Evolutionary conservation across 352 stramenopile species (phyloP), one percentile per base, ranked within the genome.

Genomic region (Globisporangium apiculatum): DNA sequence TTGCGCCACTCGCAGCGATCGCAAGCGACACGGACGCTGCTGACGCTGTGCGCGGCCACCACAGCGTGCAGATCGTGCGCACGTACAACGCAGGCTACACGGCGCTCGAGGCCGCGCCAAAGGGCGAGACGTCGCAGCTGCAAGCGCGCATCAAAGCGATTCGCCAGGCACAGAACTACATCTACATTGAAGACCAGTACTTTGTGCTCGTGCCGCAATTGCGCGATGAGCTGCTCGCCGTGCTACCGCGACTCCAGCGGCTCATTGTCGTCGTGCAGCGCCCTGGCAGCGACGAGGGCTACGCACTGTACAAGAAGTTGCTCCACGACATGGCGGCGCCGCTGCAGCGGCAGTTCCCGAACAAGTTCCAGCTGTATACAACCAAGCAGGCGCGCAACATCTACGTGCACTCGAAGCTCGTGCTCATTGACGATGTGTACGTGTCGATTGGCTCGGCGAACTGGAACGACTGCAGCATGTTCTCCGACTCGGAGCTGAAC

Each of bases 401-500:
- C 36, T 94, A 91, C 66, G 75, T 94, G 48, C 86, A 96, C 65
- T 76, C 69, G 51, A 93, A 94, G 49, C 51, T 91, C 24, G 51
- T 95, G 50, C 64, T 93, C 50, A 58, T 90, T 18, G 91, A 97
- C 63, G 90, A 97, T 56, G 78, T 88, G 48, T 86, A 87, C 51
- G 66, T 84, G 47, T 86, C 91, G 0, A 79, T 97, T 52, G 87
- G 90, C 10, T 96, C 84, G 37, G 76, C 84, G 51, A 97, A 97
- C 71, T 97, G 95, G 67, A 97, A 97, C 63, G 84, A 94, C 53
- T 83, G 90, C 42, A 95, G 81, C 53, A 85, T 91, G 67, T 84
- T 73, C 41, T 78, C 62, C 36, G 78, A 88, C 65, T 71, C 73
- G 48, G 77, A 89, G 60, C 81, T 89, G 43, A 73, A 63, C 24